These are phyloP conservation scores for Dioszegia crocea DNA, from an alignment of 768 basidiomycete genomes.

Conservation along the genomic window DNA sequence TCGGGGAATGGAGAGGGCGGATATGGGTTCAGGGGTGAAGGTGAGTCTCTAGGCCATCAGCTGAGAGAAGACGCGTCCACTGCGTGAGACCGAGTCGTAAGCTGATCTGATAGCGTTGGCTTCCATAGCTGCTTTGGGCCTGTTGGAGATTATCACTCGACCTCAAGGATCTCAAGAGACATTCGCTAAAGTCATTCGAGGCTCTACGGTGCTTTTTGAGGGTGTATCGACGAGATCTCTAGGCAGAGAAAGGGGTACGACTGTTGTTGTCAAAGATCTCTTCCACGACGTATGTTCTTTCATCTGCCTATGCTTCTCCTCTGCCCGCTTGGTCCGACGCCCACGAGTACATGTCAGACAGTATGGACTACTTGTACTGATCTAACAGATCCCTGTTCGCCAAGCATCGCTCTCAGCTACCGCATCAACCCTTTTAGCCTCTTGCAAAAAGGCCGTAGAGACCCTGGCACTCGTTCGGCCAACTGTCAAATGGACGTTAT, in stretches of 20 bases:
- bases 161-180: slow-evolving; percentile 61
- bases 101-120: slow-evolving; percentile 61
- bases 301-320: neutral
- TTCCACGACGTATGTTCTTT: slow-evolving; percentile 82
- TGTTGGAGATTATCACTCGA: slow-evolving; percentile 78
- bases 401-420: slow-evolving; percentile 57
- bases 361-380: neutral
- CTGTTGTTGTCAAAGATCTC: slow-evolving; percentile 76
- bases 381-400: slow-evolving; percentile 31
- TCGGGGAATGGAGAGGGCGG: neutral
- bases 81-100: no score
- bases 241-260: slow-evolving; percentile 70
- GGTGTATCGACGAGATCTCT: slow-evolving; percentile 74
- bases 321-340: no score
- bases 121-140: slow-evolving; percentile 72
- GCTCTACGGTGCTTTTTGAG: slow-evolving; percentile 63
- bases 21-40: slow-evolving; percentile 94
- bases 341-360: no score
- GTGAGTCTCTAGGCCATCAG: slow-evolving; percentile 50
- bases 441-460: slow-evolving; percentile 69
- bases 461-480: slow-evolving; percentile 69
- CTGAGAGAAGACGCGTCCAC: no score
- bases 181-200: slow-evolving; percentile 77
- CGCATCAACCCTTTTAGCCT: slow-evolving; percentile 60
- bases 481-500: slow-evolving; percentile 64